A percentile compares a stretch with the other conserved stretches of the same genome.
Evolutionary conservation across 2,329 filamentous ascomycete species (phyloP).

Genomic region (Botrytis cinerea): DNA sequence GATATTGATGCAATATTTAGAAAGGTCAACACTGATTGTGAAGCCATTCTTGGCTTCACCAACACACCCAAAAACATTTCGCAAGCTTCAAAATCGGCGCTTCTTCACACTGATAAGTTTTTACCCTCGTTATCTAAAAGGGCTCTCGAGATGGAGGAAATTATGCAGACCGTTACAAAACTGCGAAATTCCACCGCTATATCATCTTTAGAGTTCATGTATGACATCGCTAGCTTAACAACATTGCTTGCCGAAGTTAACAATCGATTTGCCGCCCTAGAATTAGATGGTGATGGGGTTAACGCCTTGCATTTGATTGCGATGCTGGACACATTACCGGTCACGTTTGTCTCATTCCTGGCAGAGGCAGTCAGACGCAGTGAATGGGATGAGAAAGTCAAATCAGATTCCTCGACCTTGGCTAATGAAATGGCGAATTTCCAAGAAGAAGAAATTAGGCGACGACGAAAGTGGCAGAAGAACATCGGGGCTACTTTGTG

Average conservation of each 20-base stretch:
- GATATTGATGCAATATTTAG: conserved; percentile 85
- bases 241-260: conserved; percentile 72
- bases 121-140: conserved; percentile 60
- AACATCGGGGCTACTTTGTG: conserved; percentile 72
- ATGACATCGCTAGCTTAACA: conserved; percentile 77
- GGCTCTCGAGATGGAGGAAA: conserved; percentile 61
- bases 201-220: conserved; percentile 74
- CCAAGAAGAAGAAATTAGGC: conserved; percentile 87
- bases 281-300: conserved; percentile 72
- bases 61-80: conserved; percentile 65
- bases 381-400: conserved; percentile 92
- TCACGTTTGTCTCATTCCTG: conserved; percentile 85
- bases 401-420: conserved; percentile 79
- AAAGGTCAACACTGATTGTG: conserved; percentile 85
- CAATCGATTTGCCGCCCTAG: conserved; percentile 68
- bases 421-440: conserved; percentile 92
- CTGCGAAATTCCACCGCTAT: conserved; percentile 68
- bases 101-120: conserved; percentile 62
- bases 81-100: conserved; percentile 64
- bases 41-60: conserved; percentile 69
- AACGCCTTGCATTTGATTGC: conserved; percentile 80
- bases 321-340: conserved; percentile 79
- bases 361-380: conserved; percentile 82
- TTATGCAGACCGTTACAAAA: conserved; percentile 60
- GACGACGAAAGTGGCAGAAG: conserved; percentile 88